A percentile compares a stretch with the other conserved stretches of the same genome.
Conservation (phyloP, 140 eudicot species). For the Flaveria floridana region DNA sequence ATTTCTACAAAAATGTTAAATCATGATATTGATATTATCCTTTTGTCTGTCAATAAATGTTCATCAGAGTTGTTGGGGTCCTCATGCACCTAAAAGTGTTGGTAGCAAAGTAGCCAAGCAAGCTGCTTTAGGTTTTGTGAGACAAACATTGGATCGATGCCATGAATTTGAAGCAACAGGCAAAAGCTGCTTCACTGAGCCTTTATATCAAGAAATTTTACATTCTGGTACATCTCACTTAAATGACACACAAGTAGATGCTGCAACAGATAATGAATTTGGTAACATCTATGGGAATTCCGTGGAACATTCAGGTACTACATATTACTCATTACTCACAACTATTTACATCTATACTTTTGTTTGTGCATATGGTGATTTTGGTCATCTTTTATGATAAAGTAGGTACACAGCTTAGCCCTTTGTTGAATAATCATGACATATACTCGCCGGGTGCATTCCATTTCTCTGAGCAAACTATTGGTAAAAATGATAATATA, state of each 20-base stretch:
- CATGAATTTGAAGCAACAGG: conserved; percentile 62
- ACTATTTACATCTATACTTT: not conserved
- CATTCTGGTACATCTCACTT: conserved; percentile 50
- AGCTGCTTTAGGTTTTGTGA: conserved; percentile 69
- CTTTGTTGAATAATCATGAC: conserved; percentile 58
- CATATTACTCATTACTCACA: not conserved
- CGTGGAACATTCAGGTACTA: conserved; percentile 61
- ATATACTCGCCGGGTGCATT: conserved; percentile 41
- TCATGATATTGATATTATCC: conserved; percentile 12
- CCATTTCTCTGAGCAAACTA: conserved; percentile 42
- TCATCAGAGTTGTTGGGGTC: conserved; percentile 75
- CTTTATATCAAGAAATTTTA: conserved; percentile 56
- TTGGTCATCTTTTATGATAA: conserved; percentile 19
- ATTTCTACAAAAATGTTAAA: not conserved
- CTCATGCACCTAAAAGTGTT: conserved; percentile 66
- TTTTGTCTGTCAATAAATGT: conserved; percentile 19
- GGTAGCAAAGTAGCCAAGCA: conserved; percentile 82
- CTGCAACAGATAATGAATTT: conserved; percentile 42
- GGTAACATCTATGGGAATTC: conserved; percentile 40
- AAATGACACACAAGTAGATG: conserved; percentile 45
- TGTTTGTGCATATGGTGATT: conserved; percentile 23
- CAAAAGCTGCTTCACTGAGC: conserved; percentile 76
- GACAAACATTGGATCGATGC: conserved; percentile 53
- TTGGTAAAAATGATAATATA: conserved; percentile 53
- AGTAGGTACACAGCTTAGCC: conserved; percentile 60